Percentiles rank a stretch among this genome's conserved stretches.
phyloP scores from a whole-genome alignment of 257 asterid species.

The Fraxinus anomala region DNA sequence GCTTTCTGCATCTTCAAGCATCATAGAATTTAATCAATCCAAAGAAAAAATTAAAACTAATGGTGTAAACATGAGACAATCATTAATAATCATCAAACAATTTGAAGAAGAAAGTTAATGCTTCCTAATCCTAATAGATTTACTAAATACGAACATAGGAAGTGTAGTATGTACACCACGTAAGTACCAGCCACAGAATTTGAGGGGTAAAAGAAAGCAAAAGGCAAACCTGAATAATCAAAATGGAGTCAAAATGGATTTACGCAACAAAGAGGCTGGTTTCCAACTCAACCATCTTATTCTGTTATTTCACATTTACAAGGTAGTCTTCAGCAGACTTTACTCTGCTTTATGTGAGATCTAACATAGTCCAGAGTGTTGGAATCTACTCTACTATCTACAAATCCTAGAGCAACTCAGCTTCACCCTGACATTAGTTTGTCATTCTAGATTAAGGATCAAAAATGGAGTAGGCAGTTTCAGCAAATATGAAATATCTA shows the following conservation, averaged over 20 bases:
- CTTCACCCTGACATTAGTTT: neutral
- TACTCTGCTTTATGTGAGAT: neutral
- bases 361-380: neutral
- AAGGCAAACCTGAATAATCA: neutral
- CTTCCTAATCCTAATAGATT: neutral
- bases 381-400: neutral
- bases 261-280: neutral
- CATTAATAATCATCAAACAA: neutral
- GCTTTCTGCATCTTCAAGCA: neutral
- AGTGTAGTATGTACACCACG: neutral
- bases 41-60: neutral
- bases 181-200: neutral
- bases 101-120: neutral
- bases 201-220: neutral
- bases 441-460: neutral
- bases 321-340: neutral
- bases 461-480: neutral
- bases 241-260: neutral
- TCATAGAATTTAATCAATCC: neutral
- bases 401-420: neutral
- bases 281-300: slow-evolving; percentile 4
- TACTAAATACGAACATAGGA: neutral
- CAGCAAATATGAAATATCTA: neutral
- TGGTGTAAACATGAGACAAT: neutral
- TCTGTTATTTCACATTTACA: neutral